Conservation (phyloP, 2,329 filamentous ascomycete species). For the Ascochyta rabiei region DNA sequence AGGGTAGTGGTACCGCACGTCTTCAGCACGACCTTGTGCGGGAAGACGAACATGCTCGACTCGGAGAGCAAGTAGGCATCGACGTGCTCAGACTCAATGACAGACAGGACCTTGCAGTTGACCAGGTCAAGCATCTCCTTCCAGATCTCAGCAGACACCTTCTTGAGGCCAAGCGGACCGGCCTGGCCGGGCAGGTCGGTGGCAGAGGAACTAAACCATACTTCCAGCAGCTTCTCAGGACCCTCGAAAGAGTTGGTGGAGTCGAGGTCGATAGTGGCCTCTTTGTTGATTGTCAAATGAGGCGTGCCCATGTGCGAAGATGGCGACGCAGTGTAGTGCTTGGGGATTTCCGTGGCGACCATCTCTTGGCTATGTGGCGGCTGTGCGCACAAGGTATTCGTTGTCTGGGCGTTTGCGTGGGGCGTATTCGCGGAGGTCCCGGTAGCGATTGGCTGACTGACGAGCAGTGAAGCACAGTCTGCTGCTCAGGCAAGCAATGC, state of each 20-base stretch:
- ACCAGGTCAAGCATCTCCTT: conserved; percentile 97
- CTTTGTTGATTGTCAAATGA: conserved; percentile 94
- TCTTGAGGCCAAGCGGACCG: conserved; percentile 80
- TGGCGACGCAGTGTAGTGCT: conserved; percentile 81
- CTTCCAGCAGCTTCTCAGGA: conserved; percentile 96
- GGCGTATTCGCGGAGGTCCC: conserved; percentile 1
- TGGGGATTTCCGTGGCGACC: conserved; percentile 80
- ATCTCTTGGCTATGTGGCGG: conserved; percentile 64
- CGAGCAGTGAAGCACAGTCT: conserved; percentile 86
- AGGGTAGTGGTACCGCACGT: conserved; percentile 97
- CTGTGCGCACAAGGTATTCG: conserved; percentile 27
- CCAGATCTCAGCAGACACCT: conserved; percentile 83
- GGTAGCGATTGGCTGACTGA: conserved; percentile 31
- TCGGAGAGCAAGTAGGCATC: conserved; percentile 97
- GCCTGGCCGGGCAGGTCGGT: conserved; percentile 72
- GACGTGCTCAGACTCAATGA: conserved; percentile 89
- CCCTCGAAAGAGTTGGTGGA: conserved; percentile 97
- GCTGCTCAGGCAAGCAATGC: conserved; percentile 95
- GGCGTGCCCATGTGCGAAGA: conserved; percentile 79
- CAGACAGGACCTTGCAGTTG: conserved; percentile 96
- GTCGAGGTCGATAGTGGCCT: conserved; percentile 90
- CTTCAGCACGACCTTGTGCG: conserved; percentile 99
- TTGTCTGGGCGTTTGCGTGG: conserved; percentile 19
- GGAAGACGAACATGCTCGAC: conserved; percentile 99
- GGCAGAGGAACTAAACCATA: conserved; percentile 91